A percentile compares a stretch with the other conserved stretches of the same genome.
phyloP scores from a whole-genome alignment of 179 eudicot species.

The Carnegiea gigantea region DNA sequence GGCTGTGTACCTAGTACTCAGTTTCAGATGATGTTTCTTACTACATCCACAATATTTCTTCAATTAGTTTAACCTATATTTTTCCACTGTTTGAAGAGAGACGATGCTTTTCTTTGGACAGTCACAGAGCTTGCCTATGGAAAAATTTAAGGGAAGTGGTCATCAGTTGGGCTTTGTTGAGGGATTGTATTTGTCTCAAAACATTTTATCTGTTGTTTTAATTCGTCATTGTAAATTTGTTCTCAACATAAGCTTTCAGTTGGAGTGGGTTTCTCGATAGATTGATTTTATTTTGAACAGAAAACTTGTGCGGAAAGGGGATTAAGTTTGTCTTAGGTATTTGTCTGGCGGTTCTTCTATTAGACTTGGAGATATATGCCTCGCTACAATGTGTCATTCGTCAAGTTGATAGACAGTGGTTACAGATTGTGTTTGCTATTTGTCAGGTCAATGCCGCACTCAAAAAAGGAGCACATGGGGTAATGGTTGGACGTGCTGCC shows the following conservation, averaged over 20 bases:
- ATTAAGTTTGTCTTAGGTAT: background rate
- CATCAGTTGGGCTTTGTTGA: background rate
- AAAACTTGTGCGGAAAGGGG: background rate
- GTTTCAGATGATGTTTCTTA: background rate
- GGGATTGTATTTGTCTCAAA: background rate
- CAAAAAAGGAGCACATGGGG: slow-evolving; percentile 89
- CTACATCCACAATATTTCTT: background rate
- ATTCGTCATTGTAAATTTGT: background rate
- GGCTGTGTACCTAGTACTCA: background rate
- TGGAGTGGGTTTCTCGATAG: background rate
- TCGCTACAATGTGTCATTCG: background rate
- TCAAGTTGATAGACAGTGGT: background rate
- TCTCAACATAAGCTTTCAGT: background rate
- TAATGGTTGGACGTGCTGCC: slow-evolving; percentile 98
- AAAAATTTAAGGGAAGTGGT: background rate
- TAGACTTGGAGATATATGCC: background rate
- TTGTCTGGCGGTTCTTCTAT: background rate
- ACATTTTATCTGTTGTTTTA: background rate
- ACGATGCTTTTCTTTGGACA: background rate
- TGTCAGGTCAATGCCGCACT: slow-evolving; percentile 76
- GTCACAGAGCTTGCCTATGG: background rate
- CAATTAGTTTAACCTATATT: background rate
- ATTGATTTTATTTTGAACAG: background rate
- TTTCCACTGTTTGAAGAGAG: background rate
- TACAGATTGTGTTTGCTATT: background rate